Evolutionary conservation across 2,329 filamentous ascomycete species (phyloP).

Genomic region (Onygenales sp.): DNA sequence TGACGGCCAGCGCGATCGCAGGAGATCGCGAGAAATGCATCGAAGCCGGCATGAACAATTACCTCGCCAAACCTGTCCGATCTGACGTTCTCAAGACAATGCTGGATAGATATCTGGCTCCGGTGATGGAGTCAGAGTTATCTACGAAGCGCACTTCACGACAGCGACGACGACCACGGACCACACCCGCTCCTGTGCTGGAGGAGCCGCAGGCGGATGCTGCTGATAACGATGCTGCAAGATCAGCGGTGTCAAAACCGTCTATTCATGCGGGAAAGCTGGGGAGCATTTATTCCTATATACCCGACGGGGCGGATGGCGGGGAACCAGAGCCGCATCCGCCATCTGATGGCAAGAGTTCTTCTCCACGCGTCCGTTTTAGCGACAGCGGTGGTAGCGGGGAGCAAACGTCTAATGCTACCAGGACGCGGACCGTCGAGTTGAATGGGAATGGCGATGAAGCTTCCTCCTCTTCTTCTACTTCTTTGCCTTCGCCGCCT

Average conservation of each 20-base stretch:
- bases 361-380: no score
- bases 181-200: not conserved
- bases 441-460: no score
- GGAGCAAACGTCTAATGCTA: no score
- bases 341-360: no score
- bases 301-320: not conserved
- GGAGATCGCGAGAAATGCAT: conserved; percentile 91
- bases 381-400: no score
- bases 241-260: not conserved
- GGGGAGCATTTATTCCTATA: not conserved
- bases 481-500: no score
- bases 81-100: conserved; percentile 79
- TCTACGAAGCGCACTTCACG: not conserved
- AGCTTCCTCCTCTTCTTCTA: no score
- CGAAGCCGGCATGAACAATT: conserved; percentile 97
- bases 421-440: no score
- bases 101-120: conserved; percentile 57
- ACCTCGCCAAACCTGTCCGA: conserved; percentile 89
- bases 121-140: conserved; percentile 25
- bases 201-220: not conserved
- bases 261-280: not conserved
- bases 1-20: conserved; percentile 92
- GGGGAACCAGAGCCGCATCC: no score
- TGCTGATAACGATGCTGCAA: not conserved
- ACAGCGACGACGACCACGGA: conserved; percentile 1